A percentile compares a stretch with the other conserved stretches of the same genome.
phyloP scores from a whole-genome alignment of 2,329 filamentous ascomycete species.

The Calonectria leucothoes region DNA sequence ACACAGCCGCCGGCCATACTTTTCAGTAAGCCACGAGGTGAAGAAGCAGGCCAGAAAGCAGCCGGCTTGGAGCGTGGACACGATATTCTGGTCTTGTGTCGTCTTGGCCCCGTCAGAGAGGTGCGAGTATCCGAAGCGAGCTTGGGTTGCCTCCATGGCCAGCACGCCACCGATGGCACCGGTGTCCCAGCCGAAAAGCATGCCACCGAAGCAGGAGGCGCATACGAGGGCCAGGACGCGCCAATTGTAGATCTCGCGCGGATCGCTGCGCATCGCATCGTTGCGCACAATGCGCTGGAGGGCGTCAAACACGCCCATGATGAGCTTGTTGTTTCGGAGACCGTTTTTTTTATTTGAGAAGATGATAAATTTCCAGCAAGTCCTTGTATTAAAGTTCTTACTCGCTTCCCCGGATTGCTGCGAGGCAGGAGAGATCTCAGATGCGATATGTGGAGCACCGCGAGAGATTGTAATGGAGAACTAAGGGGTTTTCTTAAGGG shows the following conservation, averaged over 20 bases:
- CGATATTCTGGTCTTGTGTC: conserved; percentile 73
- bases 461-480: neutral
- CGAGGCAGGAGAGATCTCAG: neutral
- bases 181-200: conserved; percentile 64
- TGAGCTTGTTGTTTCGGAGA: conserved; percentile 19
- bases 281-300: conserved; percentile 72
- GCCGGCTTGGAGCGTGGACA: conserved; percentile 77
- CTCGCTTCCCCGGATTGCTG: neutral
- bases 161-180: conserved; percentile 77
- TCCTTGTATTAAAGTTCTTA: neutral
- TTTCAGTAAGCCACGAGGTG: conserved; percentile 65
- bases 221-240: conserved; percentile 72
- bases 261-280: conserved; percentile 77
- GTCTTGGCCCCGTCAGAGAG: conserved; percentile 49
- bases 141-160: conserved; percentile 68
- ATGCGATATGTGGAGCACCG: neutral
- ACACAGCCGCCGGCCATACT: conserved; percentile 64
- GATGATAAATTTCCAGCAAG: neutral
- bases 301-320: conserved; percentile 56
- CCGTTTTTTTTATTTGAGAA: neutral
- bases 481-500: neutral
- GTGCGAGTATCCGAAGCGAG: conserved; percentile 51
- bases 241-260: conserved; percentile 77
- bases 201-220: conserved; percentile 75
- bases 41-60: conserved; percentile 74